These are phyloP conservation scores for Solanum okadae DNA, from an alignment of 257 asterid genomes.

Conservation along the genomic window DNA sequence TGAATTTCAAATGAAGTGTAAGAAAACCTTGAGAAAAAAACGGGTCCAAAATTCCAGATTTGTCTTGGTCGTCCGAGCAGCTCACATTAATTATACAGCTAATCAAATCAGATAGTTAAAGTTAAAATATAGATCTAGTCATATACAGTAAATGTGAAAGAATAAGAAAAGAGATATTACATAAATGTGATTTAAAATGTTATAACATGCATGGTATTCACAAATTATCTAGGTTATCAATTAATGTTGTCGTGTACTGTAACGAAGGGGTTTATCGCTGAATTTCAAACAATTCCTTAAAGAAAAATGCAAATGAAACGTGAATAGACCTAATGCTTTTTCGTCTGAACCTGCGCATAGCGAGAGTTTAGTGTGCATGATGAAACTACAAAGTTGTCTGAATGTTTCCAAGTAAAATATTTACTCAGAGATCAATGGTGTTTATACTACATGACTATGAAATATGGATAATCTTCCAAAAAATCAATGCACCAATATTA, in stretches of 20 bases:
- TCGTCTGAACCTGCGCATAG: background rate
- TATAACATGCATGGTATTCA: background rate
- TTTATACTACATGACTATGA: background rate
- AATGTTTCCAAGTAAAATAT: background rate
- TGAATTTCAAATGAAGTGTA: background rate
- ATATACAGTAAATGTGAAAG: background rate
- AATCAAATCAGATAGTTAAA: background rate
- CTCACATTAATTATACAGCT: background rate
- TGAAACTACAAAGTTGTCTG: background rate
- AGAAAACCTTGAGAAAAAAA: too few species aligned
- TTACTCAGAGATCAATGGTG: background rate
- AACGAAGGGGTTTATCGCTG: too few species aligned
- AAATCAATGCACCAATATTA: background rate
- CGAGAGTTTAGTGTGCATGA: background rate
- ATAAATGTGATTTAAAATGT: background rate
- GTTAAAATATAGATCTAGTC: background rate
- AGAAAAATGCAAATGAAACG: background rate
- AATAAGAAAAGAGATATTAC: too few species aligned
- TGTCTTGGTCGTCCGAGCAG: background rate
- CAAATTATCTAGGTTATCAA: too few species aligned
- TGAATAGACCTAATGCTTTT: background rate
- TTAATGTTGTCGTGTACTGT: too few species aligned
- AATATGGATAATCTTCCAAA: background rate
- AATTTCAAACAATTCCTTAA: background rate
- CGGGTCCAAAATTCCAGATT: background rate